A percentile compares a stretch with the other conserved stretches of the same genome.
Conservation (phyloP, 2,329 filamentous ascomycete species). For the Aspergillus transmontanensis region DNA sequence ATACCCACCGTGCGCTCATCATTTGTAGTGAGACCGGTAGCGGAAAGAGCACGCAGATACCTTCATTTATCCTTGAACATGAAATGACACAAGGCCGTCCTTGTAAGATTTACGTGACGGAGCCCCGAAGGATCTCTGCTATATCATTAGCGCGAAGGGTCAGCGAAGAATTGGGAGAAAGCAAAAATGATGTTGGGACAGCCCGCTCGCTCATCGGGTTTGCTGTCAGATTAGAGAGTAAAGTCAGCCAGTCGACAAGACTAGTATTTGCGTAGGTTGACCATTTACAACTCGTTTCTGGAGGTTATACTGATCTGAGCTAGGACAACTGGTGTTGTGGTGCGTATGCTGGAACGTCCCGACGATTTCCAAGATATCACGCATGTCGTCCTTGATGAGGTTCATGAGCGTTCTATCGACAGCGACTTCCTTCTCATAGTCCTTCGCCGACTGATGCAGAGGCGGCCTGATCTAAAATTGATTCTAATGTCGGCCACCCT, state of each 20-base stretch:
- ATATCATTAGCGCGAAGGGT: conserved; percentile 92
- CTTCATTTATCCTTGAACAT: conserved; percentile 87
- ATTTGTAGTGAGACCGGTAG: conserved; percentile 96
- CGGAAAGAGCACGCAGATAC: conserved; percentile 97
- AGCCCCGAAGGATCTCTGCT: conserved; percentile 92
- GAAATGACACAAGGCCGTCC: conserved; percentile 76
- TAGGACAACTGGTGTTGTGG: conserved; percentile 77
- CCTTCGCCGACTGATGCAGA: conserved; percentile 75
- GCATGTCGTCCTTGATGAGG: conserved; percentile 94
- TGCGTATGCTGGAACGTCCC: conserved; percentile 92
- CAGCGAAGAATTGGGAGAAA: conserved; percentile 91
- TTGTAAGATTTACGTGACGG: conserved; percentile 94
- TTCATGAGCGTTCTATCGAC: conserved; percentile 94
- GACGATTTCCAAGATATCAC: conserved; percentile 87
- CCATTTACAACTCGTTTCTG: background rate
- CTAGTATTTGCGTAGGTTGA: conserved; percentile 78
- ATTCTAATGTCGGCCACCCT: conserved; percentile 98
- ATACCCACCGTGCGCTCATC: conserved; percentile 82
- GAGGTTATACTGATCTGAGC: conserved; percentile 15
- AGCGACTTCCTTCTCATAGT: conserved; percentile 95
- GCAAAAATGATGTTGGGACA: conserved; percentile 78
- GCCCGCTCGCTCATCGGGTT: conserved; percentile 85
- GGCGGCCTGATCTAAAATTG: conserved; percentile 82
- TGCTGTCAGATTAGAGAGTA: conserved; percentile 89
- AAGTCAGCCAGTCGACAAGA: conserved; percentile 76